These are phyloP conservation scores for Begonia loranthoides DNA, from an alignment of 306 rosid species.

Conservation along the genomic window DNA sequence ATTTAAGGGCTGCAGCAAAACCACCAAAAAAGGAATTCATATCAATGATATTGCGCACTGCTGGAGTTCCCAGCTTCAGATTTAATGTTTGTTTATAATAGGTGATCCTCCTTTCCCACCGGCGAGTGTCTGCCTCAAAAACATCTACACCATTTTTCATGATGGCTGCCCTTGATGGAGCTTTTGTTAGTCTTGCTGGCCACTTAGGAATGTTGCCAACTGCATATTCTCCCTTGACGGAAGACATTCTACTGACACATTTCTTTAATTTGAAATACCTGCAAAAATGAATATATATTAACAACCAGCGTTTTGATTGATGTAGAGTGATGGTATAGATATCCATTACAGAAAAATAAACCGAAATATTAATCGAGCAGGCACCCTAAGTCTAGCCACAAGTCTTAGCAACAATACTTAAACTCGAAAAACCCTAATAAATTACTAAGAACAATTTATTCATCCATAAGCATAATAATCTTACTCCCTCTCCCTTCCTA, in stretches of 20 bases:
- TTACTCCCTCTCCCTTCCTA: too few species aligned
- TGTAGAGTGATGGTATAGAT: too few species aligned
- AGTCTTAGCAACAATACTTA: too few species aligned
- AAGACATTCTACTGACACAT: conserved; percentile 54
- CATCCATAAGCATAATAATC: too few species aligned
- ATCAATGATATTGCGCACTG: conserved; percentile 86
- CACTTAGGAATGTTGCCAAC: conserved; percentile 73
- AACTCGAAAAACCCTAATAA: too few species aligned
- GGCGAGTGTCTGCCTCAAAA: conserved; percentile 76
- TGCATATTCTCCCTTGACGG: conserved; percentile 58
- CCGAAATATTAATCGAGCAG: too few species aligned
- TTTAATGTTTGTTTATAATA: conserved; percentile 66
- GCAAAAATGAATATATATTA: conserved; percentile 12
- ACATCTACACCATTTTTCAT: conserved; percentile 65
- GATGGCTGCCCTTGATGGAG: conserved; percentile 46
- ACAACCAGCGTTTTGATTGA: background rate
- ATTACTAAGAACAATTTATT: too few species aligned
- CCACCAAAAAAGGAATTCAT: conserved; percentile 98
- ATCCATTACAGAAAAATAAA: too few species aligned
- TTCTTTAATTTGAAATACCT: conserved; percentile 78
- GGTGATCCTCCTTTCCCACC: conserved; percentile 74
- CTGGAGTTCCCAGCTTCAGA: conserved; percentile 77
- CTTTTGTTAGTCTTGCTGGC: conserved; percentile 73
- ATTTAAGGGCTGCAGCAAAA: conserved; percentile 74
- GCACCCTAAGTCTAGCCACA: too few species aligned